Conservation (phyloP, 2,329 filamentous ascomycete genomes). For the Phialemonium atrogriseum region DNA sequence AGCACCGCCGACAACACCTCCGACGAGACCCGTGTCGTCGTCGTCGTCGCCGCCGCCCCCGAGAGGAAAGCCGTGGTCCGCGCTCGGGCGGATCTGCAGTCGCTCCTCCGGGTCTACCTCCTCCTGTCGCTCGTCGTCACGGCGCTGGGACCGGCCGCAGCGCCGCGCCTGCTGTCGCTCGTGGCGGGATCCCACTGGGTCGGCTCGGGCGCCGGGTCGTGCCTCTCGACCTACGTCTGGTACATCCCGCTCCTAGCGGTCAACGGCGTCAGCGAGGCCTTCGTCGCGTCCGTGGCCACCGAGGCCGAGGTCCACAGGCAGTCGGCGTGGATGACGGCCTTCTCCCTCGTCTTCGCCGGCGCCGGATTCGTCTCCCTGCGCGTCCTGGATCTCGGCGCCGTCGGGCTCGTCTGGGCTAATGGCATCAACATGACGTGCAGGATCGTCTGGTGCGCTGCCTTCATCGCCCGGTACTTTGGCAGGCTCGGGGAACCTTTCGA, state of each 20-base stretch:
- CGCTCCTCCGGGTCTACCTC: conserved; percentile 64
- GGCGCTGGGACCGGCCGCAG: conserved; percentile 65
- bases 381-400: conserved; percentile 62
- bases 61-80: conserved; percentile 23
- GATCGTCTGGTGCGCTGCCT: conserved; percentile 70
- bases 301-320: conserved; percentile 68
- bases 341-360: conserved; percentile 66
- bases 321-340: conserved; percentile 74
- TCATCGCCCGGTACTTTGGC: conserved; percentile 59
- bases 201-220: conserved; percentile 59
- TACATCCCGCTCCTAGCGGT: conserved; percentile 89
- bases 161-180: conserved; percentile 63
- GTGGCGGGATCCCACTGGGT: conserved; percentile 75
- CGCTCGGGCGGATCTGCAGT: conserved; percentile 45
- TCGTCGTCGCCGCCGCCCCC: conserved; percentile 41
- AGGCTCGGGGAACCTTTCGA: conserved; percentile 32
- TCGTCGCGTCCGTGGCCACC: conserved; percentile 80
- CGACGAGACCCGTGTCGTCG: conserved; percentile 37
- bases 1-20: conserved; percentile 17
- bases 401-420: conserved; percentile 79
- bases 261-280: conserved; percentile 87
- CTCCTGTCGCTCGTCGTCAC: conserved; percentile 63
- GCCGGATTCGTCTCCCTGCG: conserved; percentile 69
- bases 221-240: conserved; percentile 77
- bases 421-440: conserved; percentile 82